Conservation (phyloP, 228 moss, liverwort and hornwort species). For the Sphagnum magellanicum region DNA sequence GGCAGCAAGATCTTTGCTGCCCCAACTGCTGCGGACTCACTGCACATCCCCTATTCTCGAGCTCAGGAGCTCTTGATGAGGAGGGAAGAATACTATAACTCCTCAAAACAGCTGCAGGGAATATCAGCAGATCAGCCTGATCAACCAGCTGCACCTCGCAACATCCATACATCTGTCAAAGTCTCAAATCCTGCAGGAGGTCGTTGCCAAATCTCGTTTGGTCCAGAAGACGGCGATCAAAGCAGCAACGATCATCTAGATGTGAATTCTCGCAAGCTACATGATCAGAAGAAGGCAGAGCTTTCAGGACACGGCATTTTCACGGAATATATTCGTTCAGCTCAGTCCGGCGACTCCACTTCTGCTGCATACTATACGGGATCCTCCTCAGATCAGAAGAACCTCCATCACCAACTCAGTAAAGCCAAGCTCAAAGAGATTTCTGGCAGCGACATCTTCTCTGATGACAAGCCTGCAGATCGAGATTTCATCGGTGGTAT, state of each 20-base stretch:
- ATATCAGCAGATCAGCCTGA: too few species aligned
- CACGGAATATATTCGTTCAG: constrained; percentile 11
- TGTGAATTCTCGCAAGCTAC: constrained; percentile 14
- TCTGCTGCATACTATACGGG: too few species aligned
- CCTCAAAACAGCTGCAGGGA: too few species aligned
- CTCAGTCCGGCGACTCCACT: background rate
- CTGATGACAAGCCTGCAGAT: constrained; percentile 67
- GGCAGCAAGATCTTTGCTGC: constrained; percentile 96
- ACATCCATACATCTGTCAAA: constrained; percentile 51
- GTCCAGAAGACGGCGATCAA: constrained; percentile 24
- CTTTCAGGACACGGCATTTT: constrained; percentile 37
- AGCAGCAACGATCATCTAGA: background rate
- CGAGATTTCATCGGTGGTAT: constrained; percentile 83
- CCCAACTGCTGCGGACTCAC: constrained; percentile 37
- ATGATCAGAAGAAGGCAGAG: constrained; percentile 43
- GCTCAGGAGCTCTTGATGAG: constrained; percentile 66
- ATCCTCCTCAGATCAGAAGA: background rate
- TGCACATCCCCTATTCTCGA: constrained; percentile 9
- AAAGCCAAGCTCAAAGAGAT: constrained; percentile 80
- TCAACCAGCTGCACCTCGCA: constrained; percentile 28
- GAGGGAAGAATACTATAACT: constrained; percentile 13
- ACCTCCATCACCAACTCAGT: constrained; percentile 63
- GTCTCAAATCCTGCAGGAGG: constrained; percentile 53
- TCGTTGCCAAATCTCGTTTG: constrained; percentile 27
- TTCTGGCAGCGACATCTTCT: constrained; percentile 93